Percentiles rank a stretch among this genome's conserved stretches.
phyloP scores from a whole-genome alignment of 805 yeast species.

The Teunomyces barrocoloradensis region DNA sequence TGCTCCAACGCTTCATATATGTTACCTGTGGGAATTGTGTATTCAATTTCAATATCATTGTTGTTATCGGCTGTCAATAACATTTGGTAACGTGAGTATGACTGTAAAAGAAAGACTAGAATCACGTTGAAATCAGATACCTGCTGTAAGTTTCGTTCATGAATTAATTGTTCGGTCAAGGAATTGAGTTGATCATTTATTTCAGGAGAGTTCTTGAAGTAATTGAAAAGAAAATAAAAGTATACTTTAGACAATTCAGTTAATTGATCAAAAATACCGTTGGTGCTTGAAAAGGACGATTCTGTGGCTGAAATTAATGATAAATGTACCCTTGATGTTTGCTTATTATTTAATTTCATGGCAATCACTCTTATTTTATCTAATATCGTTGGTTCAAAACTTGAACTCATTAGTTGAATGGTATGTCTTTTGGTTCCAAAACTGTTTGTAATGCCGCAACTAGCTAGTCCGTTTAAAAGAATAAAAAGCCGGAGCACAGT shows the following conservation, averaged over 20 bases:
- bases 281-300: background rate
- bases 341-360: background rate
- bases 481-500: too few species aligned
- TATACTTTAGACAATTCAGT: background rate
- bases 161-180: background rate
- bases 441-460: too few species aligned
- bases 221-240: background rate
- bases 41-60: background rate
- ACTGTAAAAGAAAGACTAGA: background rate
- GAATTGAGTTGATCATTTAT: background rate
- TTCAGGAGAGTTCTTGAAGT: background rate
- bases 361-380: background rate
- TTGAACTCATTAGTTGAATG: too few species aligned
- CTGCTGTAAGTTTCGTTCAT: background rate
- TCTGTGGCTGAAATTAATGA: background rate
- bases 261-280: background rate
- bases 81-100: background rate
- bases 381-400: background rate
- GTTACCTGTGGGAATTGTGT: background rate
- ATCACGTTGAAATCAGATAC: background rate
- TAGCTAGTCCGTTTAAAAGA: too few species aligned
- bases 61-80: background rate
- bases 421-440: too few species aligned
- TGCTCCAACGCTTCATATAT: background rate
- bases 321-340: background rate